Evolutionary conservation across 495 filamentous ascomycete genomes (phyloP).

Genomic region (Xylaria curta): DNA sequence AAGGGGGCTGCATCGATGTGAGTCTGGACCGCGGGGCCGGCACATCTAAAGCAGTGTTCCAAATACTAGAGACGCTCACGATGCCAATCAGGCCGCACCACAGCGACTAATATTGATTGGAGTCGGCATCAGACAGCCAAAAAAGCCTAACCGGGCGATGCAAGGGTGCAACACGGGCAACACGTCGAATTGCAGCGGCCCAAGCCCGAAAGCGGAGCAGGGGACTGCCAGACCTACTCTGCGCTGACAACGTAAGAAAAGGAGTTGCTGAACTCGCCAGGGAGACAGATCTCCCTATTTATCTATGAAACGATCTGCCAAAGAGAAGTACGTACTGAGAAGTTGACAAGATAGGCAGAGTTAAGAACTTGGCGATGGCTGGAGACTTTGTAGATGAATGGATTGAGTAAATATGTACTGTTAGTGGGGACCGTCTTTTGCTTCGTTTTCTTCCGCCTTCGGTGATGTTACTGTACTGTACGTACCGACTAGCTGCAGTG

Average conservation of each 20-base stretch:
- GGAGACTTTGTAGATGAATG: not conserved
- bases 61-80: slow-evolving; percentile 25
- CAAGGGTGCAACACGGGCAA: slow-evolving; percentile 7
- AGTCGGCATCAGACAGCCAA: slow-evolving; percentile 16
- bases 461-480: not conserved
- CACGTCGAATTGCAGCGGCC: not conserved
- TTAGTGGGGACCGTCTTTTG: not conserved
- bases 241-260: no score
- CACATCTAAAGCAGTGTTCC: slow-evolving; percentile 27
- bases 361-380: not conserved
- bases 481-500: not conserved
- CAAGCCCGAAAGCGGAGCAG: slow-evolving; percentile 26
- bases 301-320: not conserved
- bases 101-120: slow-evolving; percentile 20
- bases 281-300: not conserved
- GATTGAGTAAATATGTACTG: no score
- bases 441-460: slow-evolving; percentile 2
- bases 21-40: slow-evolving; percentile 38
- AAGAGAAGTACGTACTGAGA: not conserved
- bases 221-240: slow-evolving; percentile 3
- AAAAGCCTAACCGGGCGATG: slow-evolving; percentile 16
- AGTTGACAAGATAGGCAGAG: not conserved
- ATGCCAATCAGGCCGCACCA: slow-evolving; percentile 34
- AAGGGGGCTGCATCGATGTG: slow-evolving; percentile 34
- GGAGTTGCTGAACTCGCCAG: not conserved